A percentile compares a stretch with the other conserved stretches of the same genome.
These are phyloP conservation scores for Candida maris DNA, from an alignment of 805 yeast genomes.

Conservation along the genomic window DNA sequence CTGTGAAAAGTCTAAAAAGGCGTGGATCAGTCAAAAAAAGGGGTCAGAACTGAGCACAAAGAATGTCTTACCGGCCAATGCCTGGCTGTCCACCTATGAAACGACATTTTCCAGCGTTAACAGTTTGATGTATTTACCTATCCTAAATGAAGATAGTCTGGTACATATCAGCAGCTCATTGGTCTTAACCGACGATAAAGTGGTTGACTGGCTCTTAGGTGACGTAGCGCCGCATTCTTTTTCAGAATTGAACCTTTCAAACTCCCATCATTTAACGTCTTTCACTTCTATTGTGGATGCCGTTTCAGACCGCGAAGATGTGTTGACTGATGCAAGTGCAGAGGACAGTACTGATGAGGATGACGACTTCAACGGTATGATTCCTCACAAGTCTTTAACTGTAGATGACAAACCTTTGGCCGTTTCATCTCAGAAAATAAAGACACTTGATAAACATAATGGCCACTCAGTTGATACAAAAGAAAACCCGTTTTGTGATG, in stretches of 20 bases:
- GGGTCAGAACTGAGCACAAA: constrained; percentile 11
- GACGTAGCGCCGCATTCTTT: constrained; percentile 3
- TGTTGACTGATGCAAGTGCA: constrained; percentile 1
- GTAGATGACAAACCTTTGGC: not conserved
- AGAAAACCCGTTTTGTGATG: too few species aligned
- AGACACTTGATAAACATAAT: not conserved
- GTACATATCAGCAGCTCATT: constrained; percentile 5
- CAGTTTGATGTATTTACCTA: constrained; percentile 10
- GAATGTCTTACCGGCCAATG: constrained; percentile 21
- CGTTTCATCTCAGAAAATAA: not conserved
- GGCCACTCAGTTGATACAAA: not conserved
- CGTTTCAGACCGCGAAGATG: constrained; percentile 10
- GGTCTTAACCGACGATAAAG: constrained; percentile 5
- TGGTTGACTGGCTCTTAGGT: constrained; percentile 12
- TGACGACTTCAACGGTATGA: constrained; percentile 22
- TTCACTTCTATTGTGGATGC: constrained; percentile 9
- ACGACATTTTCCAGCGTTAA: constrained; percentile 32
- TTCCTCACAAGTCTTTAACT: constrained; percentile 17
- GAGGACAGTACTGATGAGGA: constrained; percentile 20
- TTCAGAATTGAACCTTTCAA: not conserved
- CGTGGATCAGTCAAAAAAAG: constrained; percentile 13
- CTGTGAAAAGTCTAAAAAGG: constrained; percentile 20
- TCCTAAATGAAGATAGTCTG: constrained; percentile 4
- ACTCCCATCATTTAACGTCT: not conserved
- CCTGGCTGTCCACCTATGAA: constrained; percentile 23